Base-by-base conservation (phyloP, 495 filamentous ascomycete species). In the Hypoxylon intermedium region DNA sequence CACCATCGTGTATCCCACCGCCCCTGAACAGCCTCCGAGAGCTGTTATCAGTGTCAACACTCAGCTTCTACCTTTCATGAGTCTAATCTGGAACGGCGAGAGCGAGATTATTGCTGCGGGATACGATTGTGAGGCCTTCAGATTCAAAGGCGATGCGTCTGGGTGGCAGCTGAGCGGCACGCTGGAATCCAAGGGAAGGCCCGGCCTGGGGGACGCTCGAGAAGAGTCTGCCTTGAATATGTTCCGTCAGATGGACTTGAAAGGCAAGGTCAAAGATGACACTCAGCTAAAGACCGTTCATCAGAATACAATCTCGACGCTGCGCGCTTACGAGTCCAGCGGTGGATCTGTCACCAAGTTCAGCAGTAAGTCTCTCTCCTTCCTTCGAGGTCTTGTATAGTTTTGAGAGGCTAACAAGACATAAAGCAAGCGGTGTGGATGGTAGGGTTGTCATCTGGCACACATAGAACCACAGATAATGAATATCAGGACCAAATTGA, bases 161-260 rank as follows among this genome's bases (percentile, higher is more conserved):
- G 94, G 93, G 23, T 98, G 94, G 94, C 84, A 89, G 66, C 77
- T 96, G 41, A 85, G 84, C 9, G 93, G 93, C 20, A 91, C 90
- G 3, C 73, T 98, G 41, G 94, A 98, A 73, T 85, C 85, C 79
- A 79, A 89, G 86, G 68, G 92, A 84, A 74, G 90, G 84, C 72
- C 79, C 15, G 75, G 77, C 41, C 53, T 72, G 44, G 74, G 77
- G 41, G 73, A 76, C 31, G 68, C 72, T 31, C 71, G 81, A 38
- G 82, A 84, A 68, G 82, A 86, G 56, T 91, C 87, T 63, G 94
- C 94, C n/a, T 79, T 97, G 70, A 96, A 98, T 72, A 97, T 97
- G 95, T 98, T 98, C 82, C 85, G 85, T 70, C 92, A 96, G 76
- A 97, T 98, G 95, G 94, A 98, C 72, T 79, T 98, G 57, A 96